These are phyloP conservation scores for Rhynchospora tenuis DNA, from an alignment of 176 grass and related monocot species.

Conservation along the genomic window DNA sequence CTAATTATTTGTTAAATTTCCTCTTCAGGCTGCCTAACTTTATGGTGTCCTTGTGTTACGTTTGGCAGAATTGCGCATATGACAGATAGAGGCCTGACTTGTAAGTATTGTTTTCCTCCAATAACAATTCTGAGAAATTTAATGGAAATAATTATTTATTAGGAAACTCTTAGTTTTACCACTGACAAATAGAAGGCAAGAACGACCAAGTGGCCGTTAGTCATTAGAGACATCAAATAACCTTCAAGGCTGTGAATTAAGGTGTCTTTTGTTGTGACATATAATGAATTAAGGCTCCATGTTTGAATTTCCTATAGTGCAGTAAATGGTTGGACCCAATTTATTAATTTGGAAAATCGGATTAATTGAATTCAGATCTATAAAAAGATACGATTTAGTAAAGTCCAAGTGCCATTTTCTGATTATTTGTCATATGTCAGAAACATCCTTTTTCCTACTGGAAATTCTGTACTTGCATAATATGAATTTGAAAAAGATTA, in stretches of 20 bases:
- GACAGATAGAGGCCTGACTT: neutral
- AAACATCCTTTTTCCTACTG: neutral
- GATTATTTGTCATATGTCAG: neutral
- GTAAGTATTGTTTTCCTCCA: neutral
- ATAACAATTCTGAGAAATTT: neutral
- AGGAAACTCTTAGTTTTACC: neutral
- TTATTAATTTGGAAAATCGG: neutral
- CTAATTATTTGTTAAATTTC: neutral
- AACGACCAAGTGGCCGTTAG: neutral
- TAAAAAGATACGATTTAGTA: neutral
- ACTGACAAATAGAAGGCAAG: neutral
- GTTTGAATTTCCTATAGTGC: too few species aligned
- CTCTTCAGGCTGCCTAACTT: slow-evolving; percentile 9
- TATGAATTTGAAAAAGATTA: neutral
- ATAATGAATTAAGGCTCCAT: too few species aligned
- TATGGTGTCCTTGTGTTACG: slow-evolving; percentile 4
- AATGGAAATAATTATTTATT: neutral
- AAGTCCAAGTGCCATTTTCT: neutral
- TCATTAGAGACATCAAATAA: neutral
- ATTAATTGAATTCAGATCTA: neutral
- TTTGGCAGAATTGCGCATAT: slow-evolving; percentile 20
- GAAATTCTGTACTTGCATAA: neutral
- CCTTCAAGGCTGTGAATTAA: neutral
- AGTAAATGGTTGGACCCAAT: too few species aligned
- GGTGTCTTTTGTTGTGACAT: too few species aligned